Evolutionary conservation across 495 filamentous ascomycete species (phyloP).

Genomic region (Corynascus novoguineensis): DNA sequence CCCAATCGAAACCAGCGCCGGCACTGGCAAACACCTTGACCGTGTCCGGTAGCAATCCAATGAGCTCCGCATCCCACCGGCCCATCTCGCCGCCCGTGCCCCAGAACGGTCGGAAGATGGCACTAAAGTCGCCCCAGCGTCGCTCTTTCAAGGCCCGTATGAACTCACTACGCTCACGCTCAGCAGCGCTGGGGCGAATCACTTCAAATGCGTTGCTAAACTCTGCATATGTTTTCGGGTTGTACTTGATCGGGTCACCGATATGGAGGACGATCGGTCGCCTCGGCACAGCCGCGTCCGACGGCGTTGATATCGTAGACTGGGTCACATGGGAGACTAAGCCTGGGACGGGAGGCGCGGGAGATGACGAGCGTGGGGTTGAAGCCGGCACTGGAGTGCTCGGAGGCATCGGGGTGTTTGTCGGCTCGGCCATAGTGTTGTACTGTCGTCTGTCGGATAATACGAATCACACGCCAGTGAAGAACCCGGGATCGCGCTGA

Average conservation of each 20-base stretch:
- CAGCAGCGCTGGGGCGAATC: slow-evolving; percentile 46
- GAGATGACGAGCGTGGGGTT: slow-evolving; percentile 41
- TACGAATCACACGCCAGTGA: no score
- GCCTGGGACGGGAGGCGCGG: slow-evolving; percentile 31
- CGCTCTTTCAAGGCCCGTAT: slow-evolving; percentile 55
- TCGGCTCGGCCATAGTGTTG: slow-evolving; percentile 43
- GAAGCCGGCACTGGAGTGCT: slow-evolving; percentile 40
- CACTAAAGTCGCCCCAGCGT: slow-evolving; percentile 66
- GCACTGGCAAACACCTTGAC: slow-evolving; percentile 67
- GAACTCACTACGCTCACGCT: slow-evolving; percentile 54
- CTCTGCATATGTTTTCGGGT: slow-evolving; percentile 51
- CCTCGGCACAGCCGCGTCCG: slow-evolving; percentile 7
- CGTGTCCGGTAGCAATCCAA: slow-evolving; percentile 56
- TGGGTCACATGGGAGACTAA: slow-evolving; percentile 21
- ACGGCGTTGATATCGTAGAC: slow-evolving; percentile 14
- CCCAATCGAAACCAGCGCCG: slow-evolving; percentile 75
- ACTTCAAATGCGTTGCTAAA: slow-evolving; percentile 56
- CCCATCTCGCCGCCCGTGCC: slow-evolving; percentile 76
- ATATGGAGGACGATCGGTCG: slow-evolving; percentile 56
- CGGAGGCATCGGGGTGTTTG: slow-evolving; percentile 43
- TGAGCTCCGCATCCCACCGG: slow-evolving; percentile 66
- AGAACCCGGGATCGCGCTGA: no score
- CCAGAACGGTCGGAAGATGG: slow-evolving; percentile 74
- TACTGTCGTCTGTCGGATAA: no score
- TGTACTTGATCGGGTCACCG: slow-evolving; percentile 64